phyloP scores from a whole-genome alignment of 192 early-diverging fungal genomes.

The Coemansia furcata region DNA sequence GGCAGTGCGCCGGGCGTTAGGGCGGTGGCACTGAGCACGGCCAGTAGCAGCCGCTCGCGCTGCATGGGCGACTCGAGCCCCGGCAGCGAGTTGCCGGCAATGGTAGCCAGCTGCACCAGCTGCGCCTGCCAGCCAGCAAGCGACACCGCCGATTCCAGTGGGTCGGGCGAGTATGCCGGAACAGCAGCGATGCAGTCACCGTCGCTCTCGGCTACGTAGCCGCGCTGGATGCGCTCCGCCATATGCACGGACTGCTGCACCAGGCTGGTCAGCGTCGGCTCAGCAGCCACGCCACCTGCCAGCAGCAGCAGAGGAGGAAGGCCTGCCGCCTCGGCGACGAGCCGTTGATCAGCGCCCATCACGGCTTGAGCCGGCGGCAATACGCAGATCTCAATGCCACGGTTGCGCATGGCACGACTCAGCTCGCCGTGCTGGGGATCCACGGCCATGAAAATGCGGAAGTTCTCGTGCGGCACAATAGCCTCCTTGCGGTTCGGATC shows the following conservation, averaged over 20 bases:
- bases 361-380: conserved; percentile 9
- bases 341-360: conserved; percentile 10
- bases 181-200: not conserved
- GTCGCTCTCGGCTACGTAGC: conserved; percentile 8
- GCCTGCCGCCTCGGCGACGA: conserved; percentile 15
- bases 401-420: conserved; percentile 96
- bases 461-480: conserved; percentile 81
- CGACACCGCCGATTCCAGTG: conserved; percentile 12
- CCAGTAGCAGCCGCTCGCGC: conserved; percentile 28
- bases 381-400: conserved; percentile 86
- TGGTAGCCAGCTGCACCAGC: conserved; percentile 1
- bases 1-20: not conserved
- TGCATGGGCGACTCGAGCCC: not conserved
- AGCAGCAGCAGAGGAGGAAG: conserved; percentile 9
- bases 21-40: conserved; percentile 18
- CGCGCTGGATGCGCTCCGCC: conserved; percentile 43
- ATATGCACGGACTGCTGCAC: conserved; percentile 35
- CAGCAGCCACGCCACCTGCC: not conserved
- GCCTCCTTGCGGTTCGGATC: conserved; percentile 62
- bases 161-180: not conserved
- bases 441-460: conserved; percentile 95
- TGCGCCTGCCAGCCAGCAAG: conserved; percentile 36
- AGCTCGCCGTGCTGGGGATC: conserved; percentile 92
- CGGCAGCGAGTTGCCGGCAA: not conserved
- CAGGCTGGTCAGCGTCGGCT: conserved; percentile 9